Evolutionary conservation across 768 basidiomycete species (phyloP), one percentile per base, ranked within the genome.

Genomic region (Lepiota brunneoincarnata): DNA sequence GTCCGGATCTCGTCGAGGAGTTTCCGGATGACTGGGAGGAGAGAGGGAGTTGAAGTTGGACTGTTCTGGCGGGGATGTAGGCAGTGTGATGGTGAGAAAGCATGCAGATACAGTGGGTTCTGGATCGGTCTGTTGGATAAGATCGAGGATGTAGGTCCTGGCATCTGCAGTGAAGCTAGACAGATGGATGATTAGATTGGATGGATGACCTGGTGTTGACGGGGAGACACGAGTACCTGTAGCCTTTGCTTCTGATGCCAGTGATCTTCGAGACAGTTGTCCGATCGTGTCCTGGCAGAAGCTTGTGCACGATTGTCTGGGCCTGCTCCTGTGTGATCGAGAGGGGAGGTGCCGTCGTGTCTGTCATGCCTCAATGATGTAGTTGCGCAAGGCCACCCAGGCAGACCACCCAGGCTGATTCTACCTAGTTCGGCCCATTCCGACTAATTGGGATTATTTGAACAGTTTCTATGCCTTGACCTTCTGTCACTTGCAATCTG

Each of bases 1-100:
- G 62, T 61, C 35, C 72, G 70, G 51, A 85, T 78, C 43, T 67
- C 67, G 28, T 65, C 50, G 49, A 81, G 69, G 39, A 83, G 69
- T 40, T 63, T 54, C 35, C 73, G 65, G 45, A 77, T 69, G 5
- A 70, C 59, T 2, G 71, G 59, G 11, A 80, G 70, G 26, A 71
- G 71, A 58, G 11, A 80, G 70, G 26, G 71, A 49, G 58, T 77
- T 75, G 23, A 71, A 62, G 36, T 56, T 70, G 59, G 68, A 75
- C 28, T 50, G 31, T 39, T 36, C 12, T 44, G 46, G 38, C 28
- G 46, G 26, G 43, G 15, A 35, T 31, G 17, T 21, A 40, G 61
- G 57, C 24, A 48, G 3, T 21, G 38, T 28, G 40, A 73, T 66
- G 15, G 65, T 67, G 49, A 72, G 59, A 53, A 71, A 73, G 41